Evolutionary conservation across 176 grass and related monocot genomes (phyloP).

Genomic region (Aegilops speltoides): DNA sequence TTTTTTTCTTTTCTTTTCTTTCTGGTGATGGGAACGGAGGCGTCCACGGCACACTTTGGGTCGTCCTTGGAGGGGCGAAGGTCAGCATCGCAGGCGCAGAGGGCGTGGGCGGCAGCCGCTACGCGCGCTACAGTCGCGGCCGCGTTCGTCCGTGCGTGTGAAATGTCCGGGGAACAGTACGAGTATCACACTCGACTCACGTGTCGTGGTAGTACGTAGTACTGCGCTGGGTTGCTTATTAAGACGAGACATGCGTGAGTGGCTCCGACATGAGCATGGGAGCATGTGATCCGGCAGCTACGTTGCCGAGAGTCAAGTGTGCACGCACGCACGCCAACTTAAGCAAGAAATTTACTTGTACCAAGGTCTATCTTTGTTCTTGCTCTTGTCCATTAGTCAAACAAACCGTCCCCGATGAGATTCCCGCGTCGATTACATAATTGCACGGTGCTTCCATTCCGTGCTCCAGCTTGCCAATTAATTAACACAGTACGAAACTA

Average conservation of each 20-base stretch:
- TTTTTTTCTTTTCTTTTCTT: too few relatives aligned
- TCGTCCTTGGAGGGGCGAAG: neutral
- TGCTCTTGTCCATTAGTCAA: neutral
- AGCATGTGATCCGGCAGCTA: neutral
- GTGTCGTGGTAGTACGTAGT: neutral
- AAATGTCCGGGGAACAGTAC: neutral
- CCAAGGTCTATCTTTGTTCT: neutral
- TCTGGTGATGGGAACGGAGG: too few relatives aligned
- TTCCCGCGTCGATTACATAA: neutral
- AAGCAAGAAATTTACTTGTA: neutral
- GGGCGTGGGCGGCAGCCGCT: neutral
- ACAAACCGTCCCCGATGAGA: neutral
- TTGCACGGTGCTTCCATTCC: neutral
- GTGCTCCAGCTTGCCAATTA: too few relatives aligned
- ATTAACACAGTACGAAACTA: too few relatives aligned
- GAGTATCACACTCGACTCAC: neutral
- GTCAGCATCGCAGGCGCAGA: neutral
- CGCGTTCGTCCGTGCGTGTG: neutral
- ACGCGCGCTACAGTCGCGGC: neutral
- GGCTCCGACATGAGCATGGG: slow-evolving; percentile 4
- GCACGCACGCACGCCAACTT: neutral
- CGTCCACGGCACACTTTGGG: neutral
- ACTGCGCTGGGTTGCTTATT: neutral
- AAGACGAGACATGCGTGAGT: neutral
- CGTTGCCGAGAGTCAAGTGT: neutral